Base-by-base conservation (phyloP, 768 basidiomycete species). In the Phanerochaete carnosa region DNA sequence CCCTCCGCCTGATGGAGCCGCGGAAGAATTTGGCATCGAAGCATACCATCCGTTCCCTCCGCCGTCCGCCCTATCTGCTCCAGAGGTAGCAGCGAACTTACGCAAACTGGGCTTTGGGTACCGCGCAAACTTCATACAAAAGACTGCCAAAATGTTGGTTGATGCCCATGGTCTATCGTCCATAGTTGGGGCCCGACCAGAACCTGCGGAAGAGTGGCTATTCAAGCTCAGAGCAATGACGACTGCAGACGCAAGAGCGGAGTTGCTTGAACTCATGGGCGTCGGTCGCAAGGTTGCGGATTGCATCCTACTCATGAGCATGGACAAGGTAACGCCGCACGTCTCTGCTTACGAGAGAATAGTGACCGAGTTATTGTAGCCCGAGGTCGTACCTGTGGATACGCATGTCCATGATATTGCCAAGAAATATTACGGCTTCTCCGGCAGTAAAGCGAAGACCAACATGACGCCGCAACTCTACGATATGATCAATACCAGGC, bases 241-340 rank as follows among this genome's bases (percentile, higher is more conserved):
- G 25, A 88, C 88, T 0, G 71, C 73, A 0, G 80, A 82, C 26
- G 93, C 94, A 25, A 79, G 95, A 65, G 79, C 83, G 45, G 87
- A 90, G 64, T 78, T 99, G 25, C 75, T 96, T 35, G 87, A 83
- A 68, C 86, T 98, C 58, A 81, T 90, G 46, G 97, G 97, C 0
- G 96, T 99, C 0, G 97, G 97, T 5, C 81, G 93, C 35, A 99
- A 99, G 70, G 97, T 99, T 0, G 96, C 96, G 2, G 97, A 99
- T 69, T 99, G 97, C 68, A 77, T 97, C 29, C 74, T 97, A 54
- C 76, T 98, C 16, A 96, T 98, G 94, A 92, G 92, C 68, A 70
- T 95, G 60, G 90, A 96, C 75, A 92, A 95, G 82, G 93, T 92
- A 64, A 35, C 22, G 69, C 57, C 58, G 57, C 3, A n/a, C 30